phyloP scores from a whole-genome alignment of 164 flowering plant species.

The Houttuynia cordata region DNA sequence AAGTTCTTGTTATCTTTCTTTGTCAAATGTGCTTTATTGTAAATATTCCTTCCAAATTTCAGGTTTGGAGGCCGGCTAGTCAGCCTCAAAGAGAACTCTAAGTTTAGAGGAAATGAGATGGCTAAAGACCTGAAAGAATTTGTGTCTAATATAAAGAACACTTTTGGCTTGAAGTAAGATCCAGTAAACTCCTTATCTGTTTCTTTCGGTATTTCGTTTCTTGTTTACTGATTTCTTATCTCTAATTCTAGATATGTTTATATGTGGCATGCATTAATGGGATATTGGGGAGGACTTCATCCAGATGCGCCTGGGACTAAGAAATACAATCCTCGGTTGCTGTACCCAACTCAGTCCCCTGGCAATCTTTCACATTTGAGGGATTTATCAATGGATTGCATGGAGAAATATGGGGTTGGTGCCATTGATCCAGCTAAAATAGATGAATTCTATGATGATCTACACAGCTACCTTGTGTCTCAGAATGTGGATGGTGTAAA shows the following conservation, averaged over 20 bases:
- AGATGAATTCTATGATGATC: constrained; percentile 45
- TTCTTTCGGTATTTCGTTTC: constrained; percentile 1
- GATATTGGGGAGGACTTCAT: constrained; percentile 61
- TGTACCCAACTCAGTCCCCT: constrained; percentile 37
- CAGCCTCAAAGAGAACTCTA: constrained; percentile 37
- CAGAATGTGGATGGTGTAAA: constrained; percentile 59
- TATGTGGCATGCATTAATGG: constrained; percentile 66
- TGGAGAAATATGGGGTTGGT: constrained; percentile 57
- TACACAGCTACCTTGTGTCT: constrained; percentile 43
- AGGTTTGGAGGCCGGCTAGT: constrained; percentile 49
- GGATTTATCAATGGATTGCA: constrained; percentile 33
- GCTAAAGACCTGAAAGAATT: constrained; percentile 32
- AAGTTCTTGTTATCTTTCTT: background rate
- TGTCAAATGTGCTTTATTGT: background rate
- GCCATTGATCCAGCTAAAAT: constrained; percentile 37
- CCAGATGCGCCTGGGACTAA: constrained; percentile 31
- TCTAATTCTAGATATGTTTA: constrained; percentile 34
- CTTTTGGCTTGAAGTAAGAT: constrained; percentile 42
- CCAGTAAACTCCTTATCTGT: background rate
- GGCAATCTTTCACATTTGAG: constrained; percentile 31
- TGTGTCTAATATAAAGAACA: constrained; percentile 29
- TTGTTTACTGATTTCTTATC: background rate
- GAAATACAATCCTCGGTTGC: constrained; percentile 31
- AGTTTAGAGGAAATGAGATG: constrained; percentile 25
- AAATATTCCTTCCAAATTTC: constrained; percentile 9